These are phyloP conservation scores for Aspergillus sp. DNA, from an alignment of 2,329 filamentous ascomycete species.

Conservation along the genomic window DNA sequence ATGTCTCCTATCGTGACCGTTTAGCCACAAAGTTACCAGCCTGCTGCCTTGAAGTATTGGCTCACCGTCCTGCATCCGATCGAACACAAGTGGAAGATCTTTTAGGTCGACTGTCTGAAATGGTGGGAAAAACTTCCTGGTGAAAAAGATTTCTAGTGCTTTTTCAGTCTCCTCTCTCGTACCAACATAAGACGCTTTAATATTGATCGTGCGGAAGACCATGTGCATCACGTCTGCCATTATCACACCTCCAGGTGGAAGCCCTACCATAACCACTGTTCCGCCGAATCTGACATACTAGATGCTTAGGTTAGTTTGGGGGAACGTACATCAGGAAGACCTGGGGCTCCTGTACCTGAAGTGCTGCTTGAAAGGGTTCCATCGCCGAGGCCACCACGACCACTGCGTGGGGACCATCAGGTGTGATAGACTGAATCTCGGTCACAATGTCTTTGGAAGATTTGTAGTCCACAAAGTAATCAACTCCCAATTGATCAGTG, in stretches of 20 bases:
- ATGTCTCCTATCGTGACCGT: too few species aligned
- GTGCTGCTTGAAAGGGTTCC: conserved; percentile 88
- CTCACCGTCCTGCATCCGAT: too few species aligned
- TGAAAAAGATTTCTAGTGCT: conserved; percentile 78
- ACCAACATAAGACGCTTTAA: conserved; percentile 87
- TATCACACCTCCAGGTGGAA: conserved; percentile 73
- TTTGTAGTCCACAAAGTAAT: conserved; percentile 74
- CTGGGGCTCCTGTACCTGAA: conserved; percentile 3
- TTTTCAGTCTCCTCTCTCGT: conserved; percentile 82
- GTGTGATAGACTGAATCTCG: conserved; percentile 76
- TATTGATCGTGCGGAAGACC: conserved; percentile 81
- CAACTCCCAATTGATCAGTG: conserved; percentile 63
- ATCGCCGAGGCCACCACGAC: conserved; percentile 79
- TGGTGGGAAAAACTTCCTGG: too few species aligned
- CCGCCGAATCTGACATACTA: conserved; percentile 79
- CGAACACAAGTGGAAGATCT: too few species aligned
- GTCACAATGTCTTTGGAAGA: conserved; percentile 68
- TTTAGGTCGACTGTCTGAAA: too few species aligned
- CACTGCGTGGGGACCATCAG: conserved; percentile 80
- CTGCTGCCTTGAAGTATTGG: too few species aligned
- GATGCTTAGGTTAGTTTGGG: conserved; percentile 24
- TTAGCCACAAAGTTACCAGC: too few species aligned
- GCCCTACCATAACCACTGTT: conserved; percentile 78
- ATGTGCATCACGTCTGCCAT: conserved; percentile 77
- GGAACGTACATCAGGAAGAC: conserved; percentile 21